phyloP scores from a whole-genome alignment of 192 early-diverging fungal genomes.

The Coemansia sp. region DNA sequence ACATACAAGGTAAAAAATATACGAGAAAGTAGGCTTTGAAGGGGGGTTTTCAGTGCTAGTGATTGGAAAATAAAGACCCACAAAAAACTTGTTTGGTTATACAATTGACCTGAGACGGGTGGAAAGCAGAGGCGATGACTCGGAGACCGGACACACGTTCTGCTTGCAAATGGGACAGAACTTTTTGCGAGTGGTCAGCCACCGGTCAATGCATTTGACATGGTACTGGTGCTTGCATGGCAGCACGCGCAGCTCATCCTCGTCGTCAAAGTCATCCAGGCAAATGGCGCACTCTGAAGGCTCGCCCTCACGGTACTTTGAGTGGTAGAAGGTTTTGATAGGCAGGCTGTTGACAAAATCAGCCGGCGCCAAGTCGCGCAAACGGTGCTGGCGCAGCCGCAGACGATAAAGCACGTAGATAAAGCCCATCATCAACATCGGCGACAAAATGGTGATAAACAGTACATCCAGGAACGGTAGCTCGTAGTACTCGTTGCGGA shows the following conservation, averaged over 20 bases:
- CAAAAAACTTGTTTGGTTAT: slow-evolving; percentile 7
- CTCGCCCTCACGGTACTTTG: slow-evolving; percentile 70
- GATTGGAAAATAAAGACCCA: neutral
- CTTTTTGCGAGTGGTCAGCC: slow-evolving; percentile 82
- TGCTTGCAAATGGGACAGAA: slow-evolving; percentile 84
- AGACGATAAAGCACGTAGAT: slow-evolving; percentile 73
- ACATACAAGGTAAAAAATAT: neutral
- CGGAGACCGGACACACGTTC: slow-evolving; percentile 38
- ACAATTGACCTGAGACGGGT: slow-evolving; percentile 43
- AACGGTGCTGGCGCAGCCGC: slow-evolving; percentile 68
- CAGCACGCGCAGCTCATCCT: slow-evolving; percentile 74
- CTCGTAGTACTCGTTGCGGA: slow-evolving; percentile 56
- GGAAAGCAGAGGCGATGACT: slow-evolving; percentile 44
- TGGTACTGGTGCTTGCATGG: slow-evolving; percentile 92
- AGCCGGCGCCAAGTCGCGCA: slow-evolving; percentile 74
- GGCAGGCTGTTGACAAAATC: slow-evolving; percentile 75
- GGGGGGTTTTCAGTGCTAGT: neutral
- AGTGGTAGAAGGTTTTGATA: slow-evolving; percentile 61
- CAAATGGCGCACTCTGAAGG: slow-evolving; percentile 89
- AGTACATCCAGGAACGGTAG: slow-evolving; percentile 78
- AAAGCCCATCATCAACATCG: slow-evolving; percentile 74
- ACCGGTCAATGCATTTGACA: slow-evolving; percentile 84
- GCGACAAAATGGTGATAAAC: slow-evolving; percentile 80
- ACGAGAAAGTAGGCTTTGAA: neutral
- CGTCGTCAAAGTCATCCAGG: slow-evolving; percentile 84